These are phyloP conservation scores for Penicillium bialowiezense DNA, from an alignment of 495 filamentous ascomycete genomes.

Conservation along the genomic window DNA sequence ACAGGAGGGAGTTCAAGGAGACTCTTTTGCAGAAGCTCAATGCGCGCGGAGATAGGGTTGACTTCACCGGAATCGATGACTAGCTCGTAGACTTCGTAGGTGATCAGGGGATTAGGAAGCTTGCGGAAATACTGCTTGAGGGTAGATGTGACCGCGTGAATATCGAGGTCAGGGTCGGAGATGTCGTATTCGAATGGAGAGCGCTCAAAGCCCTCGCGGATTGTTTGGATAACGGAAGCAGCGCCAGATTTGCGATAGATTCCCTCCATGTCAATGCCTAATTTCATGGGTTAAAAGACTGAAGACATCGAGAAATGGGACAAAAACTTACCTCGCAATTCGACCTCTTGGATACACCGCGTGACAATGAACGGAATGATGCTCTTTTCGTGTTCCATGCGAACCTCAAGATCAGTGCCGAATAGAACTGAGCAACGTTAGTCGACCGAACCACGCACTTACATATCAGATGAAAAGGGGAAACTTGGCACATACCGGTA, in stretches of 20 bases:
- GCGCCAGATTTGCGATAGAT: constrained; percentile 98
- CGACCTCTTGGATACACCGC: constrained; percentile 96
- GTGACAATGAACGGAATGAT: constrained; percentile 87
- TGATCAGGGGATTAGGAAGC: constrained; percentile 86
- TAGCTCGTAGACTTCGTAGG: constrained; percentile 86
- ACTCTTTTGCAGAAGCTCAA: constrained; percentile 63
- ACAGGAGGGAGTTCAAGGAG: constrained; percentile 74
- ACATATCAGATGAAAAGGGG: neutral
- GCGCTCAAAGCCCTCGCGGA: constrained; percentile 88
- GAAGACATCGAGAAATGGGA: neutral
- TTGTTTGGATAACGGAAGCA: constrained; percentile 76
- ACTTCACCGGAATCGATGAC: constrained; percentile 69
- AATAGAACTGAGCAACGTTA: constrained; percentile 59
- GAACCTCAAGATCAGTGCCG: constrained; percentile 82
- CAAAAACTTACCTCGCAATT: constrained; percentile 62
- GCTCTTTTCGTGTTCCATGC: constrained; percentile 85
- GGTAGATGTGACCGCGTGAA: constrained; percentile 91
- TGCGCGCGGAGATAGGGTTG: constrained; percentile 43
- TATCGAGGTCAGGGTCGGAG: constrained; percentile 88
- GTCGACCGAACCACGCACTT: constrained; percentile 8
- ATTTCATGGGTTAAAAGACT: constrained; percentile 7
- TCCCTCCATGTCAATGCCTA: constrained; percentile 95
- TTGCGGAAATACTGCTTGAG: constrained; percentile 98
- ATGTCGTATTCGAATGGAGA: constrained; percentile 74
- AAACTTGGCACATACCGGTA: constrained; percentile 31